These are phyloP conservation scores for Mortierella sp. DNA, from an alignment of 371 early-diverging fungal genomes.

Conservation along the genomic window DNA sequence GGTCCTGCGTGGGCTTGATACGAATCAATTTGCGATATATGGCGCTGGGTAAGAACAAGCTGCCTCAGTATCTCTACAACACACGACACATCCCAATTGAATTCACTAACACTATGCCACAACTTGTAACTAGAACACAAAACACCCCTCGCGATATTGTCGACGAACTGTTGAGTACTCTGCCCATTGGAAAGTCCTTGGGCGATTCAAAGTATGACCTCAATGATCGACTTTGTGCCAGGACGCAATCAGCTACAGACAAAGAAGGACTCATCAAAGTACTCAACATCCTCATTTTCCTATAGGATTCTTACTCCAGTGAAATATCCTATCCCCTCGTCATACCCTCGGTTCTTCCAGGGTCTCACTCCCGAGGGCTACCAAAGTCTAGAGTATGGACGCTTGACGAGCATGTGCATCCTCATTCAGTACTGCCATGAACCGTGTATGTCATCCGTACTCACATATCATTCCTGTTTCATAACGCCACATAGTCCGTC, in stretches of 20 bases:
- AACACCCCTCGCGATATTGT: constrained; percentile 35
- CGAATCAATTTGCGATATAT: constrained; percentile 37
- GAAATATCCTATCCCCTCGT: constrained; percentile 45
- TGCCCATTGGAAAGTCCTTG: constrained; percentile 45
- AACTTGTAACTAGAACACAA: constrained; percentile 18
- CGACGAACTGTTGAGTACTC: constrained; percentile 34
- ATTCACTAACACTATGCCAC: background rate
- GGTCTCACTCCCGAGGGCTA: constrained; percentile 36
- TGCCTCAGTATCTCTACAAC: background rate
- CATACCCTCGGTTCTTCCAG: constrained; percentile 48
- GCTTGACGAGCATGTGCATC: too few relatives aligned
- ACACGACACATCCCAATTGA: too few relatives aligned
- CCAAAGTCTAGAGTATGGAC: constrained; percentile 17
- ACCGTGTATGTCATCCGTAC: background rate
- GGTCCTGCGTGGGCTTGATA: constrained; percentile 45
- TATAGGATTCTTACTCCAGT: constrained; percentile 20
- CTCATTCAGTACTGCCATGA: background rate
- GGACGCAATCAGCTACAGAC: too few relatives aligned
- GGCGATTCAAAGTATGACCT: constrained; percentile 30
- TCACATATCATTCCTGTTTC: background rate
- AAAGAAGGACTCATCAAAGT: background rate
- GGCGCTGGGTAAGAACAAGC: constrained; percentile 23
- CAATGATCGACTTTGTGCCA: too few relatives aligned
- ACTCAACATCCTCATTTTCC: background rate
- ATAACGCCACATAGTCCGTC: constrained; percentile 4